phyloP scores from a whole-genome alignment of 768 basidiomycete species.

The Roridomyces roridus region DNA sequence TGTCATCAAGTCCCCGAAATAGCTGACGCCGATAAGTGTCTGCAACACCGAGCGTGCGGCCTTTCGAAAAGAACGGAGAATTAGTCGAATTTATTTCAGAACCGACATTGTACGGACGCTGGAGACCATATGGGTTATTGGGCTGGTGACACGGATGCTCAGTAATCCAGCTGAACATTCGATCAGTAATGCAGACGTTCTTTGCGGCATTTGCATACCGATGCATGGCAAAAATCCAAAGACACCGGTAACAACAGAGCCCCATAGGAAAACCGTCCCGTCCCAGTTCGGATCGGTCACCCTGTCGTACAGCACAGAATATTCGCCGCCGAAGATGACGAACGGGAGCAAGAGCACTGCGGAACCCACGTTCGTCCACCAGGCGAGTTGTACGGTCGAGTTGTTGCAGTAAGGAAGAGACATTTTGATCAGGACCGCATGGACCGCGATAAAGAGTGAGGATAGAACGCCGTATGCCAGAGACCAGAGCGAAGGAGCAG shows the following conservation, averaged over 20 bases:
- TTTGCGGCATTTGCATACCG: conserved; percentile 29
- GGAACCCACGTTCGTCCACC: conserved; percentile 80
- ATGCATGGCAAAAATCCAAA: conserved; percentile 84
- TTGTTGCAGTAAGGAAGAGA: conserved; percentile 73
- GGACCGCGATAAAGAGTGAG: conserved; percentile 77
- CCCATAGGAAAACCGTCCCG: conserved; percentile 63
- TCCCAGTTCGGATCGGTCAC: conserved; percentile 52
- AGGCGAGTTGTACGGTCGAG: conserved; percentile 75
- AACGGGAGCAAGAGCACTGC: conserved; percentile 70
- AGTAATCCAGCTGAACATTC: conserved; percentile 59
- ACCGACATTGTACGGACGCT: conserved; percentile 55
- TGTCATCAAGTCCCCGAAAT: conserved; percentile 78
- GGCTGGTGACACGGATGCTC: conserved; percentile 83
- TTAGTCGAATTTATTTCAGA: conserved; percentile 10
- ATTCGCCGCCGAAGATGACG: conserved; percentile 64
- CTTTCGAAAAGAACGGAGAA: conserved; percentile 39
- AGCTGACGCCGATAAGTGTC: conserved; percentile 77
- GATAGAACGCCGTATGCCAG: conserved; percentile 75
- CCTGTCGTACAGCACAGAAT: conserved; percentile 44
- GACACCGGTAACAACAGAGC: conserved; percentile 73
- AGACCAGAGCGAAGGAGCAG: conserved; percentile 59
- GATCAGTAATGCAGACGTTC: not conserved
- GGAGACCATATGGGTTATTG: conserved; percentile 87
- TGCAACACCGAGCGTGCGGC: conserved; percentile 86
- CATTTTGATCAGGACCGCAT: conserved; percentile 76